A percentile compares a stretch with the other conserved stretches of the same genome.
These are phyloP conservation scores for Candida fluviatilis DNA, from an alignment of 805 yeast genomes.

Conservation along the genomic window DNA sequence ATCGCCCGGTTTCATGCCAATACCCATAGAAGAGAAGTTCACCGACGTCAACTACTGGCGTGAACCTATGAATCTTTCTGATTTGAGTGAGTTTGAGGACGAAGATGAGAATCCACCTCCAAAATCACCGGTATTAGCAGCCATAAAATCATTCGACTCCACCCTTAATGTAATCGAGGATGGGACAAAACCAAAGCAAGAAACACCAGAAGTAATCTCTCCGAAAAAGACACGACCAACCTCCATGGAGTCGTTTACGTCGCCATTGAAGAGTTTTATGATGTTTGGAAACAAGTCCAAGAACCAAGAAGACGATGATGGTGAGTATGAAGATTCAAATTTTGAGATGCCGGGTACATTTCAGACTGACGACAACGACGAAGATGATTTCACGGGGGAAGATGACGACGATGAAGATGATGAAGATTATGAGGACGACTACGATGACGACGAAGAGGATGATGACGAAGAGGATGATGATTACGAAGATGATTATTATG, in stretches of 20 bases:
- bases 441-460: conserved; percentile 12
- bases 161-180: conserved; percentile 6
- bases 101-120: conserved; percentile 16
- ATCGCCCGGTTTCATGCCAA: conserved; percentile 25
- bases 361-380: conserved; percentile 13
- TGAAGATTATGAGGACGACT: conserved; percentile 13
- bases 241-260: conserved; percentile 32
- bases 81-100: conserved; percentile 49
- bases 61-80: conserved; percentile 68
- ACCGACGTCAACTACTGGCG: conserved; percentile 94
- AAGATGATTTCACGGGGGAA: conserved; percentile 28
- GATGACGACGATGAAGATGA: conserved; percentile 22
- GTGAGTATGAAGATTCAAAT: conserved; percentile 21
- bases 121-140: conserved; percentile 14
- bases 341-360: conserved; percentile 2
- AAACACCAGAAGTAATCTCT: conserved; percentile 10
- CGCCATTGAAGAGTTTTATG: conserved; percentile 41
- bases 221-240: conserved; percentile 25
- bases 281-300: conserved; percentile 27
- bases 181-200: conserved; percentile 9
- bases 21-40: conserved; percentile 53
- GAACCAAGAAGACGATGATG: conserved; percentile 23
- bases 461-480: conserved; percentile 14
- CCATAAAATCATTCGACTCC: conserved; percentile 12
- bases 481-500: conserved; percentile 12